Evolutionary conservation across 2,329 filamentous ascomycete species (phyloP), one percentile per base, ranked within the genome.

Genomic region (Orbilia ellipsospora): DNA sequence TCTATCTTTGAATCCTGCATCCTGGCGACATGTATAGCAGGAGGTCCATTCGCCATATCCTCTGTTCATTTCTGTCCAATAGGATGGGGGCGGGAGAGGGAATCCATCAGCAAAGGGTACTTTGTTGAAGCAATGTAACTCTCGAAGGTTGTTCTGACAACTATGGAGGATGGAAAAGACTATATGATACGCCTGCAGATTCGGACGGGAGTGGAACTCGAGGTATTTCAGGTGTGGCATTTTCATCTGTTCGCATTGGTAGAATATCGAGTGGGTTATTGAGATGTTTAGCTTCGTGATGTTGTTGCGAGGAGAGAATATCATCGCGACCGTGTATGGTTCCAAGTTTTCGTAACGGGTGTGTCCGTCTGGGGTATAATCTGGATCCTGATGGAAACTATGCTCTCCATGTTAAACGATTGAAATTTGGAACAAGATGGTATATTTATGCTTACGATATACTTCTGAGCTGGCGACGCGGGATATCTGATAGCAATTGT

Each of bases 121-220:
- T 36, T 56, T 12, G 15, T 69, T 69, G 50, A 36, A 15, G 15
- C 56, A 69, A 18, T 50, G 44, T 6, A 69, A 18, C 10, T 69
- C 56, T 12, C 16, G 26, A 4, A 69, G 48, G 4, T 18, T 62
- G 2, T 56, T 50, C 23, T 69, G 65, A 16, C 50, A 55, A n/a
- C 40, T 62, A 10, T 48, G 40, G 36, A 69, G 65, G n/a, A 69
- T 36, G n/a, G 15, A 50, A 36, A 69, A 69, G 15, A 69, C 28
- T 4, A 6, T n/a, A 36, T 69, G 65, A 15, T 62, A 69, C 2
- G 45, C 4, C 0, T 2, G 2, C 2, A 31, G 12, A 10, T 12
- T n/a, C 4, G 55, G 56, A 2, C 50, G 2, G 13, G 20, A 18
- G 45, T 16, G 36, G 12, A 36, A 62, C 1, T 57, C 56, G 4